Conservation (phyloP, 208 protist species). For the Leishmania tropica region DNA sequence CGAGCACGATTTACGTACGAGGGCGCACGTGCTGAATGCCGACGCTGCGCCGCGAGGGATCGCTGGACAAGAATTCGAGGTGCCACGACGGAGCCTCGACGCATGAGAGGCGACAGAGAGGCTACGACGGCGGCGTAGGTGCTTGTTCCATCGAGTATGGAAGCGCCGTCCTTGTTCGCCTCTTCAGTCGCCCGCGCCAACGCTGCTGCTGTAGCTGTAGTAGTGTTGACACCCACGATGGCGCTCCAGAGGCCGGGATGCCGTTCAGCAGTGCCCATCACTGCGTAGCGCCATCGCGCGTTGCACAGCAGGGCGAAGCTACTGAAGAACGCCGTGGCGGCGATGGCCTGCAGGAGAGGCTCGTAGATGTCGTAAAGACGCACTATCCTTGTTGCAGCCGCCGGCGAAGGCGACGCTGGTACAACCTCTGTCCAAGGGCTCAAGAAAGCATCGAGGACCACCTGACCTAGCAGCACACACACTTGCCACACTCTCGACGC, state of each 20-base stretch:
- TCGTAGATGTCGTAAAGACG: neutral
- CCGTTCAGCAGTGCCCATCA: conserved; percentile 1
- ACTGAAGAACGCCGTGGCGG: conserved; percentile 29
- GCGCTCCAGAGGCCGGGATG: conserved; percentile 14
- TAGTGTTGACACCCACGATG: neutral
- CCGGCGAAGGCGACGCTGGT: no score
- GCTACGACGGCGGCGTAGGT: neutral
- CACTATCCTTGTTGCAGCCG: neutral
- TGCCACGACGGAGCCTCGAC: neutral
- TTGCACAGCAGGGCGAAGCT: conserved; percentile 23
- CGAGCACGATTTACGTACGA: neutral
- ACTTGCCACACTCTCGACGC: neutral
- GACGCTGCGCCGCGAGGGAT: neutral
- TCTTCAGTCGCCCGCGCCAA: neutral
- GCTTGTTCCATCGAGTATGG: neutral
- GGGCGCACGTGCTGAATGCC: neutral
- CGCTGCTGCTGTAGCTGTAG: neutral
- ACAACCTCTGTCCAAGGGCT: conserved; percentile 4
- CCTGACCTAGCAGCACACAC: neutral
- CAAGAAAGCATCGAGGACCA: conserved; percentile 9
- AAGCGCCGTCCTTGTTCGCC: neutral
- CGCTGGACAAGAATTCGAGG: neutral
- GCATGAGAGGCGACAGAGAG: neutral
- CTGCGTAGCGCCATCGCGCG: conserved; percentile 23
- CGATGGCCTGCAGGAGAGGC: conserved; percentile 10